Conservation (phyloP, 306 rosid species). For the Gastrolobium villosum region DNA sequence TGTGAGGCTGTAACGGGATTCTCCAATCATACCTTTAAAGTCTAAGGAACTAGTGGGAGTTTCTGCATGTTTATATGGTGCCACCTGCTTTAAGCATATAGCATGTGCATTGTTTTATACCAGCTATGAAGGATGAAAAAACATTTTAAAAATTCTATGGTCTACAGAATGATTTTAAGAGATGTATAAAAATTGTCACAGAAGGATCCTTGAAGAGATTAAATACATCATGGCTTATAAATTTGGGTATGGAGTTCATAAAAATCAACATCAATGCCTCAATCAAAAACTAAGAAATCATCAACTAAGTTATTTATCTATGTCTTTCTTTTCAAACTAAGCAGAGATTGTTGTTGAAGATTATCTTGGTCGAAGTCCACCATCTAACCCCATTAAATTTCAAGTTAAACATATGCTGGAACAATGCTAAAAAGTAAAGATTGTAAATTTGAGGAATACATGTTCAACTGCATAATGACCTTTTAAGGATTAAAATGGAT, state of each 20-base stretch:
- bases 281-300: background rate
- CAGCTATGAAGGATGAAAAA: constrained; percentile 31
- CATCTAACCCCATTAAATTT: constrained; percentile 11
- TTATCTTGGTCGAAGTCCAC: constrained; percentile 12
- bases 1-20: constrained; percentile 51
- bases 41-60: constrained; percentile 59
- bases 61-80: constrained; percentile 54
- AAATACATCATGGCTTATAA: constrained; percentile 22
- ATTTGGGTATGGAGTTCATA: background rate
- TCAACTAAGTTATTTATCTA: constrained; percentile 18
- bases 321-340: constrained; percentile 26
- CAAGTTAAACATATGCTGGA: constrained; percentile 10
- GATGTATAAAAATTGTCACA: background rate
- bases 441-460: constrained; percentile 5
- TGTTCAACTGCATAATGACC: constrained; percentile 25
- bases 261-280: constrained; percentile 19
- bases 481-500: constrained; percentile 14
- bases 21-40: constrained; percentile 52
- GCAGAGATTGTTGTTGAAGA: constrained; percentile 12
- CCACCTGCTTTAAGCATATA: constrained; percentile 57
- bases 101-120: constrained; percentile 23
- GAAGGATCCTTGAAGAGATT: constrained; percentile 22
- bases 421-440: background rate
- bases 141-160: background rate
- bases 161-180: constrained; percentile 16